Conservation (phyloP, 768 basidiomycete genomes). For the Boletus bicolor region DNA sequence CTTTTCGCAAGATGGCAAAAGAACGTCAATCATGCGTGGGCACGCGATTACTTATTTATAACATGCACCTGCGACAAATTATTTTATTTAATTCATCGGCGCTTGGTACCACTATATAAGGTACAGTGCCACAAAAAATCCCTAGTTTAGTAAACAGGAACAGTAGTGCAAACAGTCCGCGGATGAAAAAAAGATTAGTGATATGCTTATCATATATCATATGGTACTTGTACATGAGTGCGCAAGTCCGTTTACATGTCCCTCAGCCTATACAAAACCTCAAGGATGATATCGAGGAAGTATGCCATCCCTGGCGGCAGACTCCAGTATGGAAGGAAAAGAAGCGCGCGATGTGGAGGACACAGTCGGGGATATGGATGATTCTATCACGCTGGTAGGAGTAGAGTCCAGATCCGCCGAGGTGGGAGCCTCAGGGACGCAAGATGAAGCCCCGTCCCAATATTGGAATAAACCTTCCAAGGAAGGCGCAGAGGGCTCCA, state of each 20-base stretch:
- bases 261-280: constrained; percentile 3
- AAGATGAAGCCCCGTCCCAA: constrained; percentile 18
- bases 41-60: too few species aligned
- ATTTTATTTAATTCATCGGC: too few species aligned
- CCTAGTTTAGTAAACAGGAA: too few species aligned
- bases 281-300: constrained; percentile 32
- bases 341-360: constrained; percentile 3
- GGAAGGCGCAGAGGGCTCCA: constrained; percentile 49
- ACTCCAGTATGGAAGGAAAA: background rate
- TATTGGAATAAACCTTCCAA: constrained; percentile 23
- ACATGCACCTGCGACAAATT: too few species aligned
- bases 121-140: background rate
- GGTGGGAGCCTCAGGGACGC: background rate
- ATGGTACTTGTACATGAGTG: constrained; percentile 24
- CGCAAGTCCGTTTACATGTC: constrained; percentile 8
- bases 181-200: constrained; percentile 20
- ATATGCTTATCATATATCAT: constrained; percentile 21
- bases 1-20: too few species aligned
- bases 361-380: background rate
- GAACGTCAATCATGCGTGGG: too few species aligned
- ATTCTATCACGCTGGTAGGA: background rate
- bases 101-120: too few species aligned
- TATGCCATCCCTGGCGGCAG: constrained; percentile 13
- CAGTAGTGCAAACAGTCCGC: background rate
- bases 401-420: constrained; percentile 4